Base-by-base conservation (phyloP, 768 basidiomycete species). In the Myochromella boudieri region DNA sequence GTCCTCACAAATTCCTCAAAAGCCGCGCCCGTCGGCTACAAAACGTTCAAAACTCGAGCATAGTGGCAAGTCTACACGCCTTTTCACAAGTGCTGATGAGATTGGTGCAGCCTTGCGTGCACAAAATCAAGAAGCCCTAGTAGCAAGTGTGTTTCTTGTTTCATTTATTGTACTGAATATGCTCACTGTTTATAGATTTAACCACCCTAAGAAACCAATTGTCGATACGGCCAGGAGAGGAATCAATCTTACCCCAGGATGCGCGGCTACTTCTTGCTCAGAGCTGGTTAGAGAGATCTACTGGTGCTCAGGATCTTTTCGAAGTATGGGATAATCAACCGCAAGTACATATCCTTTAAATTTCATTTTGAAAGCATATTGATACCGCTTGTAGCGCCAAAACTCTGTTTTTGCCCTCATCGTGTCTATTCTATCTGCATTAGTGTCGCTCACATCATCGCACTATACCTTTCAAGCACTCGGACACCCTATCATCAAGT, bases 391-490 rank as follows among this genome's bases (percentile, higher is more conserved):
- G 24, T 49, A 77, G 76, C 64, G 73, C 25, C 66, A 81, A 71
- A 66, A 63, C 20, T 64, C 75, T 2, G 60, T 74, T 7, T 58
- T 76, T 21, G 61, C 74, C 0, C 63, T 76, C 10, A 52, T 83
- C 17, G 49, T 81, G 0, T 78, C 82, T 1, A 54, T 83, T 1
- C 57, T 92, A 6, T 74, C 87, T 0, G 71, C 78, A 0, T 52
- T 89, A n/a, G 58, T 92, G 45, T 71, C 67, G 4, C 65, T 93
- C 1, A 67, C 88, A 11, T 82, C 86, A 3, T 68, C 72, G 3
- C 88, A 91, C 40, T 86, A 87, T 50, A 75, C 81, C 3, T 78
- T 82, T 57, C 88, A 91, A 52, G 50, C 73, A 0, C 60, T 78
- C 18, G 88, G 87, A 0, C 66, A 76, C 28, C 74, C 85, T 0